A percentile compares a stretch with the other conserved stretches of the same genome.
Evolutionary conservation across 306 rosid genomes (phyloP).

Genomic region (Rubus idaeus): DNA sequence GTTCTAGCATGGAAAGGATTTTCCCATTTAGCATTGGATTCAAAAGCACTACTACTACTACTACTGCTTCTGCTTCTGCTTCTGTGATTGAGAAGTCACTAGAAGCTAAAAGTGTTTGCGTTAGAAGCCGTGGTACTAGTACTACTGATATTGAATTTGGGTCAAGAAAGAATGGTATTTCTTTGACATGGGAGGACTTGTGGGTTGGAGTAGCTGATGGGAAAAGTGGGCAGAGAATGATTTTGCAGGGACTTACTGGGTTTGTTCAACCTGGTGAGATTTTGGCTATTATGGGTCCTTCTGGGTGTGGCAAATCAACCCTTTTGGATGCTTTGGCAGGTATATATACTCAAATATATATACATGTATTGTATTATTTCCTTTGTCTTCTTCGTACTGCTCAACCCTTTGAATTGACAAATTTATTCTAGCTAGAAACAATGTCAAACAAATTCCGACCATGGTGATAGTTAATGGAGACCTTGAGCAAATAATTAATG

Average conservation of each 20-base stretch:
- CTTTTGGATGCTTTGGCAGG: constrained; percentile 79
- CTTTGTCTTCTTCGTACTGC: too few species aligned
- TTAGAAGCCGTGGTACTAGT: too few species aligned
- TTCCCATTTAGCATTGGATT: constrained; percentile 30
- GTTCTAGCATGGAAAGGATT: background rate
- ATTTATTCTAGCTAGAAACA: too few species aligned
- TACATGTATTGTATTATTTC: too few species aligned
- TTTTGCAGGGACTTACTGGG: constrained; percentile 38
- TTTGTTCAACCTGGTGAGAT: constrained; percentile 60
- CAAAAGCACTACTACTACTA: background rate
- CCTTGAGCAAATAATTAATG: too few species aligned
- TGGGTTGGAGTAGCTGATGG: constrained; percentile 31
- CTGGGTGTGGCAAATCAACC: constrained; percentile 69
- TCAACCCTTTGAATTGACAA: too few species aligned
- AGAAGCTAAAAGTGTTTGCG: background rate
- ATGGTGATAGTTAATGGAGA: too few species aligned
- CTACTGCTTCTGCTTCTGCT: background rate
- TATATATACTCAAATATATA: background rate
- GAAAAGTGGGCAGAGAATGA: constrained; percentile 17
- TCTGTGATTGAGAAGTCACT: background rate
- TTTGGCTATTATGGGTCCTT: constrained; percentile 80
- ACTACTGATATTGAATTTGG: background rate
- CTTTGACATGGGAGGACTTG: constrained; percentile 37
- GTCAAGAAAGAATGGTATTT: background rate
- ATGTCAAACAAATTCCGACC: too few species aligned